Evolutionary conservation across 2,329 filamentous ascomycete species (phyloP), one percentile per base, ranked within the genome.

Genomic region (Sarocladium oryzae): DNA sequence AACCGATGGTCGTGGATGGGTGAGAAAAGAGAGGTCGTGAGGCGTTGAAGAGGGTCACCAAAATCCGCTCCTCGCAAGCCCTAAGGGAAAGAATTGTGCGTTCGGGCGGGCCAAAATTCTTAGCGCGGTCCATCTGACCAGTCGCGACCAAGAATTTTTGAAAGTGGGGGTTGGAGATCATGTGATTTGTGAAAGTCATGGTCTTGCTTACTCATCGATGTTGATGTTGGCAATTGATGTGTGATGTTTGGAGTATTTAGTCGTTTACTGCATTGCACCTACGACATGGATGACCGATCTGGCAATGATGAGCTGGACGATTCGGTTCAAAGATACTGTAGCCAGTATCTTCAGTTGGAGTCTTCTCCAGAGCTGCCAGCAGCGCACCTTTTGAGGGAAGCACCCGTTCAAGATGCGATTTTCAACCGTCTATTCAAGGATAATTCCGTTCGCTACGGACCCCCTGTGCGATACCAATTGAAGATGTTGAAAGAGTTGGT

Each of bases 331-430:
- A 77, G 80, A 16, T 82, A 90, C 63, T 84, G 81, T 57, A 77
- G 79, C 55, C 90, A 96, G 63, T 95, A 89, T 62, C 77, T 92
- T 30, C 90, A 96, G 64, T 72, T 91, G 2, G 82, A 91, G 43
- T 70, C 73, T 1, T 65, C 74, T 7, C 71, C 92, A 32, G 75
- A 79, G 45, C 86, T 84, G 64, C 90, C 89, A 1, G 67, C 77
- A 21, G 67, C 72, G 20, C 60, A 74, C 21, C 62, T 79, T 13
- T 72, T 96, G 24, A 78, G 81, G 55, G 71, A 77, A 24, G 70
- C 79, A 10, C 66, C 71, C 3, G 78, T 85, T 2, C 91, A 96
- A 64, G 69, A 80, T 56, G 74, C 75, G 61, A 71, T 95, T 33
- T 88, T 84, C 64, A 62, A 72, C 49, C 74, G 73, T 36, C 73